phyloP scores from a whole-genome alignment of 805 yeast genomes.

The Schwanniomyces pseudopolymorphus region DNA sequence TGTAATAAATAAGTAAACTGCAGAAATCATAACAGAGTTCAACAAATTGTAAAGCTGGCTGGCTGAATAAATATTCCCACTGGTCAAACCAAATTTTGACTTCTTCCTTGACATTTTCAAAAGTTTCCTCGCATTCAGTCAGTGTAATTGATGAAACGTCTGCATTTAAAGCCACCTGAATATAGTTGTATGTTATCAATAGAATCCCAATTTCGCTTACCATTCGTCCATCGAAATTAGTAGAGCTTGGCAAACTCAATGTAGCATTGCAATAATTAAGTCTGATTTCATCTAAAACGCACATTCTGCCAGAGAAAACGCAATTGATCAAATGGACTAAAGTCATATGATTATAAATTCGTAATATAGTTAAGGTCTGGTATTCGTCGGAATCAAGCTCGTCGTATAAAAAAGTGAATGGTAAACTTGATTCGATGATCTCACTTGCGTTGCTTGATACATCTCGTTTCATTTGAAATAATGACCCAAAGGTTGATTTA shows the following conservation, averaged over 20 bases:
- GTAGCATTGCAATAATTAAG: slow-evolving; percentile 59
- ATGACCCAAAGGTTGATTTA: slow-evolving; percentile 45
- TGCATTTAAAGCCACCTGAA: slow-evolving; percentile 38
- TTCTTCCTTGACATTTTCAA: slow-evolving; percentile 43
- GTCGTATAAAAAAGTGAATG: slow-evolving; percentile 31
- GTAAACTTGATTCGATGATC: slow-evolving; percentile 10
- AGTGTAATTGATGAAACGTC: slow-evolving; percentile 7
- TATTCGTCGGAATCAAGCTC: slow-evolving; percentile 41
- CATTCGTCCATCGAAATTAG: slow-evolving; percentile 82
- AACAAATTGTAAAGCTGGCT: slow-evolving; percentile 72
- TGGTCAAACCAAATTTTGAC: slow-evolving; percentile 61
- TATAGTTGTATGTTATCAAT: slow-evolving; percentile 55
- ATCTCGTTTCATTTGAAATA: slow-evolving; percentile 19
- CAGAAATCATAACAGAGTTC: slow-evolving; percentile 69
- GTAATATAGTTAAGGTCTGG: slow-evolving; percentile 53
- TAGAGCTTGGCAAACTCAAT: slow-evolving; percentile 56
- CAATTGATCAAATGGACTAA: slow-evolving; percentile 68
- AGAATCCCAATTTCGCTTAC: slow-evolving; percentile 71
- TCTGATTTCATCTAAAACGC: slow-evolving; percentile 59
- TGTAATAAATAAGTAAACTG: slow-evolving; percentile 48
- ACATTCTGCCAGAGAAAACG: slow-evolving; percentile 63
- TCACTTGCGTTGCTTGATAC: neutral
- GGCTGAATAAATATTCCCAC: slow-evolving; percentile 69
- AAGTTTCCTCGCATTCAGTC: slow-evolving; percentile 22
- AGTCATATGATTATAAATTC: slow-evolving; percentile 72